Evolutionary conservation across 2,329 filamentous ascomycete genomes (phyloP), one percentile per base, ranked within the genome.

Genomic region (Stagonosporopsis rhizophila): DNA sequence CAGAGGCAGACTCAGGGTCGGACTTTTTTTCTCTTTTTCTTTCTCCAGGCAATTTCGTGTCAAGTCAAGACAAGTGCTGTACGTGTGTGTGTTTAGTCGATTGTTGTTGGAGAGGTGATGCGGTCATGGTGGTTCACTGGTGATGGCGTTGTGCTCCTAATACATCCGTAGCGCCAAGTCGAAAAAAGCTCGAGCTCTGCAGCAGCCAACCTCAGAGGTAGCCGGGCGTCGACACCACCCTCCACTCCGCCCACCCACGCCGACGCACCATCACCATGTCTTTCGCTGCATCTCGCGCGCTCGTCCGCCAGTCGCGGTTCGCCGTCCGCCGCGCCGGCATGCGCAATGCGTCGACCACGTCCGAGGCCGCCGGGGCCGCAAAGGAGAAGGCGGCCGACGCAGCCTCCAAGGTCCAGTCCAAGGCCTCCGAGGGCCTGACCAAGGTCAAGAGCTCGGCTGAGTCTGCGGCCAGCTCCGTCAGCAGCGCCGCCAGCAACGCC

Each of bases 361-460:
- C 80, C 65, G 78, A 81, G 69, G 78, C 77, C 63, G 74, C 79
- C 61, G 72, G 73, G 45, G 75, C 77, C 23, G 80, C 77, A 44
- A 81, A 81, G 74, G 78, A 81, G 61, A 78, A 75, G 61, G 75
- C 77, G 49, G 67, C 71, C 50, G 64, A 72, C 52, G 74, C 71
- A 27, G 63, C 67, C 44, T 70, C 81, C 70, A 92, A 92, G 84
- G 92, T 92, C 56, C 67, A 73, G 56, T 75, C 82, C 71, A 94
- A 92, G 84, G 94, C 93, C 60, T 85, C 88, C 64, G 84, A 96
- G 80, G 92, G 92, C 64, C 86, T 97, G 52, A 91, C 90, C 69
- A 87, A 88, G 74, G 93, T 95, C 71, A 83, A 89, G 63, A 88
- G 89, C 69, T 87, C 91, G 50, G 93, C 92, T 68, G 91, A 91